These are phyloP conservation scores for Madurella mycetomatis DNA, from an alignment of 2,329 filamentous ascomycete species.

Conservation along the genomic window DNA sequence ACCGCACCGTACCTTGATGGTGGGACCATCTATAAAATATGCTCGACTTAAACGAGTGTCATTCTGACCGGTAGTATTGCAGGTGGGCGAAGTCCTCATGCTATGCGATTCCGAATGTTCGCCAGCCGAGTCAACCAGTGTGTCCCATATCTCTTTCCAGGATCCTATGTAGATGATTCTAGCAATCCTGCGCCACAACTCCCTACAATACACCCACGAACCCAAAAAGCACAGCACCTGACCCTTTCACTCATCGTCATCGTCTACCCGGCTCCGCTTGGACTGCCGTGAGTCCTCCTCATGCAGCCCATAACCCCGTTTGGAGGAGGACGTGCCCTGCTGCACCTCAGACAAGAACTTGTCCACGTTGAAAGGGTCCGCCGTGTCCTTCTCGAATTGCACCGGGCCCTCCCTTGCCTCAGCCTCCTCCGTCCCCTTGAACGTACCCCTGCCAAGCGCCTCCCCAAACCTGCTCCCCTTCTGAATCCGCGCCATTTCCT, in stretches of 20 bases:
- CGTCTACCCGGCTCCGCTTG: constrained; percentile 76
- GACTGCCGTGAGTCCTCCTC: constrained; percentile 55
- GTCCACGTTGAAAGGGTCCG: constrained; percentile 90
- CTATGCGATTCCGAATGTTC: too few relatives aligned
- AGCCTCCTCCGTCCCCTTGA: constrained; percentile 78
- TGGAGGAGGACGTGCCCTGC: constrained; percentile 50
- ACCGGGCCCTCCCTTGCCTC: constrained; percentile 89
- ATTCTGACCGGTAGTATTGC: not conserved
- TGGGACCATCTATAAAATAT: too few relatives aligned
- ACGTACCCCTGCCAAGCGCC: constrained; percentile 81
- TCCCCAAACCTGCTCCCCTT: constrained; percentile 80
- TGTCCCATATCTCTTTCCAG: not conserved
- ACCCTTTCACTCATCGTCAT: constrained; percentile 50
- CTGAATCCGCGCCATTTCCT: constrained; percentile 82
- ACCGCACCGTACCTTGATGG: too few relatives aligned
- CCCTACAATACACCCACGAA: not conserved
- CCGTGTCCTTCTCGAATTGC: constrained; percentile 82
- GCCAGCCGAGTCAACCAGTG: too few relatives aligned
- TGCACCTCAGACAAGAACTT: constrained; percentile 82
- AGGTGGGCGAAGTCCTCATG: too few relatives aligned
- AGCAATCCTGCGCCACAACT: not conserved
- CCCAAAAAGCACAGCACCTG: constrained; percentile 8
- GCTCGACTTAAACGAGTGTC: not conserved
- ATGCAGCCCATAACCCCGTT: constrained; percentile 73
- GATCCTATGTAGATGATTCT: not conserved